Evolutionary conservation across 2,329 filamentous ascomycete species (phyloP).

Genomic region (Arachnomyces sp.): DNA sequence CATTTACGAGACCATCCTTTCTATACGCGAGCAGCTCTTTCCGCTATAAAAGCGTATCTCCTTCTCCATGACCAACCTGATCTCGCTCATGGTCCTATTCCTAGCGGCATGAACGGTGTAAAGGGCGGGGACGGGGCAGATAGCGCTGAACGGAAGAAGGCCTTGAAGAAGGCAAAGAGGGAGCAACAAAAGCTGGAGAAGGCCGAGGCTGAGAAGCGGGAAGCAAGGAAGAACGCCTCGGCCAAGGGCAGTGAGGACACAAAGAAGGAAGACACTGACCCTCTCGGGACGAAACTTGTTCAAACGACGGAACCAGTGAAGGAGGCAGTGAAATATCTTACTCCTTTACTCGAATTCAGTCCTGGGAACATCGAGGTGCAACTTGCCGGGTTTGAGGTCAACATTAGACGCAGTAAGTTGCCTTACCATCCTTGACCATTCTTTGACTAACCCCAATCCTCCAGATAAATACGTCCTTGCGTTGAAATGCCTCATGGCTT

Average conservation of each 20-base stretch:
- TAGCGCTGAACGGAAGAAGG: conserved; percentile 70
- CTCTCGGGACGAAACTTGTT: conserved; percentile 69
- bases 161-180: conserved; percentile 80
- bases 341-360: conserved; percentile 71
- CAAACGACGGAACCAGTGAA: conserved; percentile 74
- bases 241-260: conserved; percentile 50
- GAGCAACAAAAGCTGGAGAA: conserved; percentile 66
- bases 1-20: conserved; percentile 85
- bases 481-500: conserved; percentile 72
- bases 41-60: conserved; percentile 72
- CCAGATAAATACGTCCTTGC: conserved; percentile 81
- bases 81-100: conserved; percentile 50
- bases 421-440: neutral
- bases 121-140: conserved; percentile 44
- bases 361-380: conserved; percentile 76
- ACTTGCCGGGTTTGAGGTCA: conserved; percentile 81
- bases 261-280: conserved; percentile 88
- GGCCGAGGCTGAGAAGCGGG: conserved; percentile 72
- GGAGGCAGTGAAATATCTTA: conserved; percentile 80
- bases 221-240: conserved; percentile 67
- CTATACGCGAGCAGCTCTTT: conserved; percentile 74
- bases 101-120: conserved; percentile 47
- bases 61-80: conserved; percentile 67
- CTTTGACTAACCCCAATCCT: conserved; percentile 16
- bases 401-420: conserved; percentile 67